A percentile compares a stretch with the other conserved stretches of the same genome.
Evolutionary conservation across 75 land plant genomes (phyloP).

Genomic region (Azolla pinnata): DNA sequence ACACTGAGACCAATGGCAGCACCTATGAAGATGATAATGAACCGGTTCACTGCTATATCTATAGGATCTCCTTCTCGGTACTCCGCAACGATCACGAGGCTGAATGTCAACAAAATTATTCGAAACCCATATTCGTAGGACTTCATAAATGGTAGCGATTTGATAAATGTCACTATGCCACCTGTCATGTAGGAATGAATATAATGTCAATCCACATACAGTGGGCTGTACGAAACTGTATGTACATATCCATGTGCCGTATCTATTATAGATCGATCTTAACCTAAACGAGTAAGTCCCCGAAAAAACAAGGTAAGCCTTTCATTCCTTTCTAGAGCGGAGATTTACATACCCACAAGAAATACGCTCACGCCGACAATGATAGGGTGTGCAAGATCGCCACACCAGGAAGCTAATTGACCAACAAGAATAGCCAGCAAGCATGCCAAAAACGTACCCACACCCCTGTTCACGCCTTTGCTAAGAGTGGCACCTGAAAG

Average conservation of each 20-base stretch:
- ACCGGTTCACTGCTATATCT: slow-evolving; percentile 47
- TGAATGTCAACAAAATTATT: slow-evolving; percentile 69
- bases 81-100: slow-evolving; percentile 61
- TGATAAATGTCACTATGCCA: slow-evolving; percentile 31
- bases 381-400: slow-evolving; percentile 34
- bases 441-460: slow-evolving; percentile 46
- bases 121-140: slow-evolving; percentile 73
- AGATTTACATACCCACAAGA: slow-evolving; percentile 32
- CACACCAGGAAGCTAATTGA: slow-evolving; percentile 20
- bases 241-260: background rate
- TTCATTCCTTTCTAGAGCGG: too few relatives aligned
- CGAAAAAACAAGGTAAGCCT: background rate
- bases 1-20: slow-evolving; percentile 47
- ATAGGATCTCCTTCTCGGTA: slow-evolving; percentile 44
- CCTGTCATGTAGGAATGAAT: slow-evolving; percentile 17
- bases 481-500: slow-evolving; percentile 51
- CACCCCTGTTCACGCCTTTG: slow-evolving; percentile 43
- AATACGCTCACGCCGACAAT: slow-evolving; percentile 56
- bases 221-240: background rate
- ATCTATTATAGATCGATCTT: too few relatives aligned
- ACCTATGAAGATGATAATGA: slow-evolving; percentile 59
- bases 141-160: slow-evolving; percentile 57
- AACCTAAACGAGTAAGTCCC: background rate
- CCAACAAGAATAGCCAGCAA: slow-evolving; percentile 32
- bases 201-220: background rate